Conservation (phyloP, 495 filamentous ascomycete species). For the Annulohypoxylon moriforme region DNA sequence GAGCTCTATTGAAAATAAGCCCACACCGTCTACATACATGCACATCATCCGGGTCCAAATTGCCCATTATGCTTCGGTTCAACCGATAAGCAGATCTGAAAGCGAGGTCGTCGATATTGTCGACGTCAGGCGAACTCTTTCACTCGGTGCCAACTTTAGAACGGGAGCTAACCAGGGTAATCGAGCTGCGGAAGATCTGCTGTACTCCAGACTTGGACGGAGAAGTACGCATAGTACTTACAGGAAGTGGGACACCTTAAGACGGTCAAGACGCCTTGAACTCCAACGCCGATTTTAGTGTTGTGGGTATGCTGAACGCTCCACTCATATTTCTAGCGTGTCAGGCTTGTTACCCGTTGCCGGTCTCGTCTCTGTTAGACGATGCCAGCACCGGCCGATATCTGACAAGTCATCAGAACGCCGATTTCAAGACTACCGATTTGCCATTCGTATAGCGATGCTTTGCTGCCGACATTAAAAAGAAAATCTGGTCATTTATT, state of each 20-base stretch:
- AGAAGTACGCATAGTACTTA: constrained; percentile 4
- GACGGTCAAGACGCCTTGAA: constrained; percentile 18
- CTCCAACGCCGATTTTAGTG: constrained; percentile 25
- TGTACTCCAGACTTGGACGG: constrained; percentile 32
- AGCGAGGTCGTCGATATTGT: constrained; percentile 9
- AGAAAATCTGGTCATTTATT: constrained; percentile 1
- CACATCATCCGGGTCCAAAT: constrained; percentile 17
- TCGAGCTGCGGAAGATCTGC: constrained; percentile 35
- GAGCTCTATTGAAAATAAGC: constrained; percentile 6
- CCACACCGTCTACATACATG: constrained; percentile 1
- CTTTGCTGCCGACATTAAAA: not conserved
- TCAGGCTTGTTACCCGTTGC: constrained; percentile 32
- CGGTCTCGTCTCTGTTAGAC: constrained; percentile 21
- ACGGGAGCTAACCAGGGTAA: constrained; percentile 34
- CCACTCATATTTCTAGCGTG: constrained; percentile 34
- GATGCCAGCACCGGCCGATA: constrained; percentile 12
- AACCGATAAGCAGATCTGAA: constrained; percentile 14
- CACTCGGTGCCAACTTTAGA: constrained; percentile 6
- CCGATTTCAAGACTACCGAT: not conserved
- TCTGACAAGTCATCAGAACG: constrained; percentile 7
- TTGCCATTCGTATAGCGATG: constrained; percentile 6
- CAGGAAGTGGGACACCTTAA: constrained; percentile 19
- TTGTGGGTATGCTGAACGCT: constrained; percentile 23
- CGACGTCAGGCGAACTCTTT: constrained; percentile 17
- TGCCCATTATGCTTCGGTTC: constrained; percentile 13